Conservation (phyloP, 2,329 filamentous ascomycete genomes). For the Nigrospora oryzae region DNA sequence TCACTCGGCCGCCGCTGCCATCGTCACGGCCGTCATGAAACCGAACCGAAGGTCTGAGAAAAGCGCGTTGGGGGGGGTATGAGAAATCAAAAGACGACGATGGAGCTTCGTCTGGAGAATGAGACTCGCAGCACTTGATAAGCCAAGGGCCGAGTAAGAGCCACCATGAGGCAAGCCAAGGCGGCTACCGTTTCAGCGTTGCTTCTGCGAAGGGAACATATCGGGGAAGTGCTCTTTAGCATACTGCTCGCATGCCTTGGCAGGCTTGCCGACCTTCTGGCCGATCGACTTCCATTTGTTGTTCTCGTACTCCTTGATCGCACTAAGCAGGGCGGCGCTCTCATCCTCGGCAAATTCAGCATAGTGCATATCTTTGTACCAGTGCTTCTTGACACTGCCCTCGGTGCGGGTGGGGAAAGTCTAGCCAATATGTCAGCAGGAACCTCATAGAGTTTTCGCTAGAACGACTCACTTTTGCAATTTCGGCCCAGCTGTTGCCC, state of each 20-base stretch:
- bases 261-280: slow-evolving; percentile 93
- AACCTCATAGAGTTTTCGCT: background rate
- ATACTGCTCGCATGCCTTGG: slow-evolving; percentile 91
- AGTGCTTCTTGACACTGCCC: slow-evolving; percentile 98
- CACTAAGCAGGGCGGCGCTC: slow-evolving; percentile 74
- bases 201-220: slow-evolving; percentile 18
- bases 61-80: background rate
- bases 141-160: too few relatives aligned
- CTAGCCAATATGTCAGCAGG: slow-evolving; percentile 32
- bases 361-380: slow-evolving; percentile 99
- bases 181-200: slow-evolving; percentile 8
- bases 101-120: too few relatives aligned
- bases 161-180: background rate
- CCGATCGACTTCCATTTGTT: slow-evolving; percentile 99
- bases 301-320: slow-evolving; percentile 97
- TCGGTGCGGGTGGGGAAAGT: slow-evolving; percentile 90
- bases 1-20: too few relatives aligned
- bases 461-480: slow-evolving; percentile 68
- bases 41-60: too few relatives aligned
- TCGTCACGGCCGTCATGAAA: too few relatives aligned
- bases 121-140: too few relatives aligned
- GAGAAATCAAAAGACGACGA: background rate
- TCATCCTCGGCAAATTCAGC: slow-evolving; percentile 97
- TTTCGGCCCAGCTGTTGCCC: slow-evolving; percentile 94
- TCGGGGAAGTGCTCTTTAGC: slow-evolving; percentile 87